A percentile compares a stretch with the other conserved stretches of the same genome.
These are phyloP conservation scores for Phylloboletellus chloephorus DNA, from an alignment of 1,284 basidiomycete species.

Conservation along the genomic window DNA sequence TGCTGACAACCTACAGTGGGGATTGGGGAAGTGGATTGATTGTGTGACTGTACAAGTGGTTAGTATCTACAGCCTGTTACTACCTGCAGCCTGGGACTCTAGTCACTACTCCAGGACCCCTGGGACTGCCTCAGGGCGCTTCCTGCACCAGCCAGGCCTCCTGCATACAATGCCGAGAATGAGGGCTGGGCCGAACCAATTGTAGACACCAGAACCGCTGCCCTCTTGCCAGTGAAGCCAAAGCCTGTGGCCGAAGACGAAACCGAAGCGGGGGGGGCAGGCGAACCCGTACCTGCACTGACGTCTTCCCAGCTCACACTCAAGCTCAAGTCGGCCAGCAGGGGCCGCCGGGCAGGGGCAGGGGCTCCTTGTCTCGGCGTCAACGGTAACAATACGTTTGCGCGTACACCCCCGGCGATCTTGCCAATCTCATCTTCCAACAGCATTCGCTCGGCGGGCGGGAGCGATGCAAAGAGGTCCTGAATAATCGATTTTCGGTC, in stretches of 20 bases:
- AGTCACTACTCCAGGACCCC: too few species aligned
- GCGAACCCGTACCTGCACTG: constrained; percentile 10
- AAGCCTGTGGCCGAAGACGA: constrained; percentile 3
- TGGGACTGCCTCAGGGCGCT: too few species aligned
- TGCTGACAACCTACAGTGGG: too few species aligned
- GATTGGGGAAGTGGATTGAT: too few species aligned
- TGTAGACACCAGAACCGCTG: neutral
- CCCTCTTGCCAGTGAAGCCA: constrained; percentile 9
- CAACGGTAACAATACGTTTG: constrained; percentile 8
- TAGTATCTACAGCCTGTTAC: too few species aligned
- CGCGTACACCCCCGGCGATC: constrained; percentile 18
- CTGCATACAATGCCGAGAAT: too few species aligned
- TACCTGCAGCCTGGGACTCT: too few species aligned
- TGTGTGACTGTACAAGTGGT: too few species aligned
- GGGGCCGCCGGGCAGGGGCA: constrained; percentile 13
- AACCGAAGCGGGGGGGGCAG: constrained; percentile 9
- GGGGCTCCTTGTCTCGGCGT: constrained; percentile 8
- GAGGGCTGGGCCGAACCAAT: too few species aligned
- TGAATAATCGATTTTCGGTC: constrained; percentile 65
- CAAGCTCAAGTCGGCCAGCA: constrained; percentile 28
- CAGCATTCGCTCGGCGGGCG: constrained; percentile 51
- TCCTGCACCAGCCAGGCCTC: too few species aligned
- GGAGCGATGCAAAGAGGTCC: constrained; percentile 56
- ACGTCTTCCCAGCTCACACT: constrained; percentile 50
- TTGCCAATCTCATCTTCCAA: constrained; percentile 47